Base-by-base conservation (phyloP, 2,329 filamentous ascomycete genomes). In the Arthrobotrys musiformis region DNA sequence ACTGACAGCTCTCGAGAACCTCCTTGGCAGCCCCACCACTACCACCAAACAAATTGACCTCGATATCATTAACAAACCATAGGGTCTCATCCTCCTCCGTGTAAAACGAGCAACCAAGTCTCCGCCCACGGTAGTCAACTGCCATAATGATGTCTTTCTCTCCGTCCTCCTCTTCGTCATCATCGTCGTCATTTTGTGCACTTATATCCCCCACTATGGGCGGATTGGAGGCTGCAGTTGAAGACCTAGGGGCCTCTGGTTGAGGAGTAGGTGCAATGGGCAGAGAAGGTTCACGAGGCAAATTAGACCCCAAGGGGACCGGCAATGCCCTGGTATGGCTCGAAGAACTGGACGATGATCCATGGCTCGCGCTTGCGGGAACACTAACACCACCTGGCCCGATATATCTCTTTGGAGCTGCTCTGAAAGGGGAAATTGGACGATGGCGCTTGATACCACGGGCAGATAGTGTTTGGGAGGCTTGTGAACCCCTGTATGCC, bases 81-180 rank as follows among this genome's bases (percentile, higher is more conserved):
- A 81, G 44, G 6, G 70, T 81, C 52, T 79, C 70, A 22, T 79
- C 79, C 2, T 75, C 33, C n/a, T 76, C 66, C 1, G 78, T 81
- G 44, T 79, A 81, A 62, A 81, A 80, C 1, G 80, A 78, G 50
- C 80, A 81, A 2, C 80, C 80, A 13, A 81, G 74, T 30, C 79
- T 79, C 11, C 58, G 48, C 1, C 79, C 79, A 44, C 68, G 75
- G 8, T 79, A 79, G 52, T 81, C 80, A 11, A 81, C 64, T 7
- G 79, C 80, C 79, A 81, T 80, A 17, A 81, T 79, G 15, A 81
- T 63, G 37, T 78, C 79, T 52, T 79, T 78, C 2, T 62, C 75
- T 15, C 75, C 67, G 11, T 80, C 78, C 1, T 67, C 72, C 8
- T 77, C 84, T 90, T 92, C 83, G 89, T 88, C 80, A 92, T 88